Base-by-base conservation (phyloP, 2,329 filamentous ascomycete species). In the Didymella arachidicola region DNA sequence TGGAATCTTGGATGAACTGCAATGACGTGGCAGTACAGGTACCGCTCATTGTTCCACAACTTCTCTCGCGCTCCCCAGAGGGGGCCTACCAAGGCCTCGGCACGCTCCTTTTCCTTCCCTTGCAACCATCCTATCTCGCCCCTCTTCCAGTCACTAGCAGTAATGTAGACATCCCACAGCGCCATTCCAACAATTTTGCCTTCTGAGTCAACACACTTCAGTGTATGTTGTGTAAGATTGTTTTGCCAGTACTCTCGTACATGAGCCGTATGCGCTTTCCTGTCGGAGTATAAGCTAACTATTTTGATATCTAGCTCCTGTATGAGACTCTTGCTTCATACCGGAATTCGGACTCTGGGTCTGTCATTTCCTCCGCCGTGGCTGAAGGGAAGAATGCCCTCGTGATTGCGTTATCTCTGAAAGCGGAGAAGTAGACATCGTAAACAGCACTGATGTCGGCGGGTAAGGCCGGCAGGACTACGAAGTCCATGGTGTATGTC, bases 111-210 rank as follows among this genome's bases (percentile, higher is more conserved):
- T 32, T 82, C 72, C 46, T 78, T 72, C 4, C 81, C 80, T 60
- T 80, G 65, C 25, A 84, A 68, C 80, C 81, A 83, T 10, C 74
- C 72, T 14, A 83, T 77, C 34, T 81, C 80, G 2, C 77, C 76
- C 57, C 79, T 79, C 51, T 73, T 73, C 61, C 81, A 77, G 62
- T 82, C 79, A 57, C 80, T 79, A 6, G 76, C 72, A 8, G 72
- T 71, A 25, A 80, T 57, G 62, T 79, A 80, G 6, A 80, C 71
- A 56, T 84, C 79, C 63, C 77, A 79, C 18, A 83, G 73, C 2
- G 76, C 80, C 78, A 83, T 82, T 47, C 81, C 82, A 22, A 82
- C 72, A 34, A 82, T 77, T 29, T 79, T 74, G 14, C 77, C 77
- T 3, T 74, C 72, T 7, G 74, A 77, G 62, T 84, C 81, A 26